Conservation (phyloP, 1,284 basidiomycete genomes). For the Austroboletus novae-zelandiae region DNA sequence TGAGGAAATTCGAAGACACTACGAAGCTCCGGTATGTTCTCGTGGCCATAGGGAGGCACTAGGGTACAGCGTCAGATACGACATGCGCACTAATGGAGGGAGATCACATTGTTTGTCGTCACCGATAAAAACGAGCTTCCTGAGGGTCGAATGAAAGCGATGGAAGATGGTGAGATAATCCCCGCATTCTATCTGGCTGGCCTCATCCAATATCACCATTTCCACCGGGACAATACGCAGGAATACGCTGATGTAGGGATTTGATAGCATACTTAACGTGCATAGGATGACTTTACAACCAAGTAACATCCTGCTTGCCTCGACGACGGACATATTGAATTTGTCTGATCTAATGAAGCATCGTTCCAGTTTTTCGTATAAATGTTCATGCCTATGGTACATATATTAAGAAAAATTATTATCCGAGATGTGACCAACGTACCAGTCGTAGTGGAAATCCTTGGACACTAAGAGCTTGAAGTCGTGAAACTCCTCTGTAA, state of each 20-base stretch:
- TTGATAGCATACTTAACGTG: conserved; percentile 46
- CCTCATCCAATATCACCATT: conserved; percentile 61
- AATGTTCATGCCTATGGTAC: conserved; percentile 65
- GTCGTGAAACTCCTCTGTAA: conserved; percentile 31
- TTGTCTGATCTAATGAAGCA: conserved; percentile 52
- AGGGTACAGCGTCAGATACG: conserved; percentile 2
- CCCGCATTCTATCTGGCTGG: conserved; percentile 63
- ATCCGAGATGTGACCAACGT: too few relatives aligned
- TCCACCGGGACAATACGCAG: conserved; percentile 43
- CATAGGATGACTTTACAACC: conserved; percentile 57
- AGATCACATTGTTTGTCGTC: conserved; percentile 70
- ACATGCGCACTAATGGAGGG: conserved; percentile 5
- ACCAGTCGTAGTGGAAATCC: conserved; percentile 58
- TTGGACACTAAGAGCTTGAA: conserved; percentile 45
- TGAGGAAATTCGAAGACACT: conserved; percentile 47
- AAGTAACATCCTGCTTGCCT: conserved; percentile 28
- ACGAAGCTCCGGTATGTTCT: conserved; percentile 37
- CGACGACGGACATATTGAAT: conserved; percentile 32
- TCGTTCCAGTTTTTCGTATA: conserved; percentile 46
- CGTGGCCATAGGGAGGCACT: conserved; percentile 52
- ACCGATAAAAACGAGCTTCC: conserved; percentile 70
- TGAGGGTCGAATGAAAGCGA: conserved; percentile 41
- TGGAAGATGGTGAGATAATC: conserved; percentile 56
- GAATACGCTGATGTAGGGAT: conserved; percentile 31
- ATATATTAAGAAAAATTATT: too few relatives aligned